Evolutionary conservation across 2,329 filamentous ascomycete species (phyloP).

Genomic region (Arthrobotrys entomopaga): DNA sequence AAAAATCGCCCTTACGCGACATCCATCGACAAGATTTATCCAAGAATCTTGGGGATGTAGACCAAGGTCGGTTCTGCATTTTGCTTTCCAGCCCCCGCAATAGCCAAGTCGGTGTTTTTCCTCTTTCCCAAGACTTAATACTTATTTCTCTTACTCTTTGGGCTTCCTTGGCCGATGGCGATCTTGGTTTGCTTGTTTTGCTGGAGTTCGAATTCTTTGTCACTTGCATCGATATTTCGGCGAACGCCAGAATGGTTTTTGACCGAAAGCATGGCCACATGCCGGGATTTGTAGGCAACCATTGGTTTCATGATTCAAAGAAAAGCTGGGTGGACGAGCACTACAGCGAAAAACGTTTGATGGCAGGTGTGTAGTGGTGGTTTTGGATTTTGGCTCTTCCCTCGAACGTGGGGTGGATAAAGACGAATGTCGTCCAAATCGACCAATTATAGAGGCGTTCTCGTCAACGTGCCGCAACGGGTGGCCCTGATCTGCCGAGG

Average conservation of each 20-base stretch:
- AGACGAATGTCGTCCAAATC: slow-evolving; percentile 16
- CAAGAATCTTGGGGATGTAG: slow-evolving; percentile 47
- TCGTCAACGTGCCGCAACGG: slow-evolving; percentile 47
- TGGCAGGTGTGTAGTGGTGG: slow-evolving; percentile 7
- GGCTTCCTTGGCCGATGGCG: slow-evolving; percentile 27
- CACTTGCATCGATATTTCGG: slow-evolving; percentile 14
- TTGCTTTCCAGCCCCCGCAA: slow-evolving; percentile 10
- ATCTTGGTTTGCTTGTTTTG: background rate
- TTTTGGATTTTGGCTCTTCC: slow-evolving; percentile 14
- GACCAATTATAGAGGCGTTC: slow-evolving; percentile 27
- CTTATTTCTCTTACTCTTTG: too few species aligned
- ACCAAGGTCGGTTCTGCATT: slow-evolving; percentile 25
- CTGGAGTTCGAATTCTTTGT: background rate
- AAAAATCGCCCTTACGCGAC: slow-evolving; percentile 25
- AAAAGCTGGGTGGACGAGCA: background rate
- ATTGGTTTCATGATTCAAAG: slow-evolving; percentile 28
- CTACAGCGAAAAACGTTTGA: background rate
- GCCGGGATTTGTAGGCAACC: slow-evolving; percentile 48
- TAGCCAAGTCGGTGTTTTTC: slow-evolving; percentile 18
- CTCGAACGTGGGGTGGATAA: slow-evolving; percentile 3
- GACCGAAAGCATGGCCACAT: slow-evolving; percentile 19
- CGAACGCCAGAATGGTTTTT: slow-evolving; percentile 30
- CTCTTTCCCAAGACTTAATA: background rate
- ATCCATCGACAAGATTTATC: slow-evolving; percentile 46
- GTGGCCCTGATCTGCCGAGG: slow-evolving; percentile 47